Conservation (phyloP, 202 grass and related monocot genomes). For the Zizania palustris region DNA sequence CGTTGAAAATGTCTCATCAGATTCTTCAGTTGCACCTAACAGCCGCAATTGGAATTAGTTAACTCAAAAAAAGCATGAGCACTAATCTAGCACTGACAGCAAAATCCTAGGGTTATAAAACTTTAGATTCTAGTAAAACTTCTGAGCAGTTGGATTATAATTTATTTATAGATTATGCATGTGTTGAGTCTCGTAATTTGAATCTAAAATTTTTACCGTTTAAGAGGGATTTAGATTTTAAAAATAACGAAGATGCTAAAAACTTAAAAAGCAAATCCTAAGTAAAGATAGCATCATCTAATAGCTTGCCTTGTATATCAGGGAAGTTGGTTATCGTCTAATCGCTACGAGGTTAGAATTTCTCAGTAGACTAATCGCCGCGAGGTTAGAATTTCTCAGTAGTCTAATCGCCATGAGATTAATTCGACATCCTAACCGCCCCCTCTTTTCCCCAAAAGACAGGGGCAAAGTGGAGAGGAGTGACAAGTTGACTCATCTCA, state of each 20-base stretch:
- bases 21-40: background rate
- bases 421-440: slow-evolving; percentile 18
- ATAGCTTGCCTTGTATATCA: background rate
- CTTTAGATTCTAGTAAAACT: too few species aligned
- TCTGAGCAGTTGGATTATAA: too few species aligned
- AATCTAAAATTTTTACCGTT: too few species aligned
- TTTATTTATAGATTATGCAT: too few species aligned
- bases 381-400: background rate
- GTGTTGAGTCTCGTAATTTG: too few species aligned
- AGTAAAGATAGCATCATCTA: background rate
- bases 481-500: background rate
- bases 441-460: background rate
- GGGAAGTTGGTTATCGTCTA: background rate
- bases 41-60: slow-evolving; percentile 9
- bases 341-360: background rate
- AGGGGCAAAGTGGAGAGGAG: background rate
- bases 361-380: background rate
- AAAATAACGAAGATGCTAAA: too few species aligned
- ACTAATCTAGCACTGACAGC: background rate
- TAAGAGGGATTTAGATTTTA: too few species aligned
- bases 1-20: background rate
- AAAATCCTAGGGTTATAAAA: background rate
- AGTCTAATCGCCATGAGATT: background rate
- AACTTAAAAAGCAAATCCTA: too few species aligned
- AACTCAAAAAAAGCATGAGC: slow-evolving; percentile 27